Percentiles rank a stretch among this genome's conserved stretches.
Conservation (phyloP, 805 yeast species). For the Lachancea fermentati region DNA sequence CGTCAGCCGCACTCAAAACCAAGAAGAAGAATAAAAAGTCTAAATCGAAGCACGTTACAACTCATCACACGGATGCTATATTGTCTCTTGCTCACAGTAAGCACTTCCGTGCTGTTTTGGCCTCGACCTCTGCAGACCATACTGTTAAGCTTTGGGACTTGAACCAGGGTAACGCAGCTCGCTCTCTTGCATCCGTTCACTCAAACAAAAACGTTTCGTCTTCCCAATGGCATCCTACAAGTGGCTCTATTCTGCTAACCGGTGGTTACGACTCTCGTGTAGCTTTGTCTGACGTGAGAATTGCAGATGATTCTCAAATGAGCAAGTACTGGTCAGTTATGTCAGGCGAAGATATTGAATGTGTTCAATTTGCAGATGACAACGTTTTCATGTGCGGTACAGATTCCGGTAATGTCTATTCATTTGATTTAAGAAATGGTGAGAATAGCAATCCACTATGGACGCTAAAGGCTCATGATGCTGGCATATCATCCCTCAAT, state of each 20-base stretch:
- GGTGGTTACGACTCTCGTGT: constrained; percentile 91
- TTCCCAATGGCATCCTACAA: constrained; percentile 76
- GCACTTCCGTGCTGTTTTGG: constrained; percentile 75
- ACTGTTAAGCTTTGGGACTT: constrained; percentile 96
- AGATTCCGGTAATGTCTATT: constrained; percentile 83
- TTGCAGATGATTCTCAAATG: constrained; percentile 53
- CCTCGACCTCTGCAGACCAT: constrained; percentile 91
- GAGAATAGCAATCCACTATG: constrained; percentile 66
- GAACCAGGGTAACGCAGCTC: constrained; percentile 64
- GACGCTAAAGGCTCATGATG: constrained; percentile 96
- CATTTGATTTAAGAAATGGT: constrained; percentile 71
- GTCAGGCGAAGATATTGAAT: constrained; percentile 78
- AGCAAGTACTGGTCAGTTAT: constrained; percentile 59
- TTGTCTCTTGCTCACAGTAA: constrained; percentile 80
- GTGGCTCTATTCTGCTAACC: constrained; percentile 66
- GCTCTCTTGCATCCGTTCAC: constrained; percentile 66
- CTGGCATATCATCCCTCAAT: constrained; percentile 81
- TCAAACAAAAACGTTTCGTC: constrained; percentile 74
- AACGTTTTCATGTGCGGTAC: constrained; percentile 76
- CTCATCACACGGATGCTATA: constrained; percentile 92
- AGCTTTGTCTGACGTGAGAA: constrained; percentile 81
- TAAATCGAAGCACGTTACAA: constrained; percentile 47
- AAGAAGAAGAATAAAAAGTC: constrained; percentile 49
- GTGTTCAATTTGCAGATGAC: constrained; percentile 63
- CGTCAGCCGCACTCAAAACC: constrained; percentile 29